A percentile compares a stretch with the other conserved stretches of the same genome.
These are phyloP conservation scores for Phialocephala sp. DNA, from an alignment of 2,329 filamentous ascomycete genomes.

Conservation along the genomic window DNA sequence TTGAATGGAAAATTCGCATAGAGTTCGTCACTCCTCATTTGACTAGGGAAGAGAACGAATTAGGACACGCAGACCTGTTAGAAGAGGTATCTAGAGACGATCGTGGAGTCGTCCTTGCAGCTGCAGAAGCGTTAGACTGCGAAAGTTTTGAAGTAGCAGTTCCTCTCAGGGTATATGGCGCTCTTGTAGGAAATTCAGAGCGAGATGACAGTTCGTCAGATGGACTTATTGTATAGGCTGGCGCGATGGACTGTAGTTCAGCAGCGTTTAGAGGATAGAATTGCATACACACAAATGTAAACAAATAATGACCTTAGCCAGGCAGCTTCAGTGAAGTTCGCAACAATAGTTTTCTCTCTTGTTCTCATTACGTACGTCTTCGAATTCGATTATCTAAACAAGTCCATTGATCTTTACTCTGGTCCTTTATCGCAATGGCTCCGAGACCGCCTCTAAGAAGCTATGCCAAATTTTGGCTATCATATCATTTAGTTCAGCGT, in stretches of 20 bases:
- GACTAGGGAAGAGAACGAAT: slow-evolving; percentile 44
- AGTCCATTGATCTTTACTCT: neutral
- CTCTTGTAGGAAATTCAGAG: slow-evolving; percentile 42
- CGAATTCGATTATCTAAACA: neutral
- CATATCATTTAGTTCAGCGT: no score
- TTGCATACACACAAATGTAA: slow-evolving; percentile 8
- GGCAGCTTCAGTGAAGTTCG: neutral
- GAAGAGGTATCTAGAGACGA: slow-evolving; percentile 83
- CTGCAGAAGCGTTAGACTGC: slow-evolving; percentile 77
- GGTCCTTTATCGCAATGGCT: neutral
- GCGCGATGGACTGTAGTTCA: neutral
- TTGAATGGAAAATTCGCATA: slow-evolving; percentile 88
- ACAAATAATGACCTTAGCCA: neutral
- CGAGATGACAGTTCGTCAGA: slow-evolving; percentile 33
- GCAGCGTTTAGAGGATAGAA: slow-evolving; percentile 10
- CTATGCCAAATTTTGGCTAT: no score
- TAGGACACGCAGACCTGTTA: slow-evolving; percentile 58
- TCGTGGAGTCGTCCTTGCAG: slow-evolving; percentile 76
- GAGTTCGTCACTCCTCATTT: slow-evolving; percentile 86
- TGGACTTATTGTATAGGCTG: slow-evolving; percentile 40
- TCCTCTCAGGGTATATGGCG: slow-evolving; percentile 80
- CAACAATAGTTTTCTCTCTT: neutral
- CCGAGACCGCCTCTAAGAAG: no score
- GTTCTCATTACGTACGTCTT: neutral
- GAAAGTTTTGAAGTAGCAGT: slow-evolving; percentile 92